Evolutionary conservation across 495 filamentous ascomycete species (phyloP), one percentile per base, ranked within the genome.

Genomic region (Tuber calosporum): DNA sequence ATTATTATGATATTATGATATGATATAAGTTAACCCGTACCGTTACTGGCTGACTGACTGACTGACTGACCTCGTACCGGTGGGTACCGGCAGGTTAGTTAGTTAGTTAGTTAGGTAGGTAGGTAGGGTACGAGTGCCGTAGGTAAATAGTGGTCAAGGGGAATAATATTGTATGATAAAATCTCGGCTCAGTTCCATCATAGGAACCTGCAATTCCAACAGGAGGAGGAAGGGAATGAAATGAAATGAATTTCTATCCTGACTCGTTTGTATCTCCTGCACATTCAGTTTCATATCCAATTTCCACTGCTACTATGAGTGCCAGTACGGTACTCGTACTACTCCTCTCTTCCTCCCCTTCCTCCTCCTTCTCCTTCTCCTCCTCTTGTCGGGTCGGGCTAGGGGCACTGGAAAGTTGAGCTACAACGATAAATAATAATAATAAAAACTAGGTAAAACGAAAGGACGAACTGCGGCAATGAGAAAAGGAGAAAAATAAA

Each of bases 61-160:
- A n/a, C n/a, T n/a, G n/a, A n/a, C 72, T 73, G 72, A 36, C 70
- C 74, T 77, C 74, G 76, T 74, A 78, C 76, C 73, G 76, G 74
- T 68, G 70, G 76, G 74, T 77, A 74, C 39, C 4, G 39, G 39
- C 39, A 40, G 39, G n/a, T n/a, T n/a, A n/a, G n/a, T n/a, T n/a
- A n/a, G n/a, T n/a, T n/a, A n/a, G n/a, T n/a, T n/a, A 73, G 73
- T 75, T 77, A 77, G 69, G 74, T 67, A 58, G 36, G 73, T 69
- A 72, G 69, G 69, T 77, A 40, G 39, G 8, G 39, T 40, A 11
- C n/a, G n/a, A n/a, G n/a, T n/a, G n/a, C n/a, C n/a, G n/a, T n/a
- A n/a, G n/a, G n/a, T n/a, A n/a, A n/a, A n/a, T n/a, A n/a, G n/a
- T n/a, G n/a, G n/a, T n/a, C n/a, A n/a, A n/a, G n/a, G 62, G 70